Evolutionary conservation across 2,329 filamentous ascomycete species (phyloP).

Genomic region (Pseudogymnoascus destructans): DNA sequence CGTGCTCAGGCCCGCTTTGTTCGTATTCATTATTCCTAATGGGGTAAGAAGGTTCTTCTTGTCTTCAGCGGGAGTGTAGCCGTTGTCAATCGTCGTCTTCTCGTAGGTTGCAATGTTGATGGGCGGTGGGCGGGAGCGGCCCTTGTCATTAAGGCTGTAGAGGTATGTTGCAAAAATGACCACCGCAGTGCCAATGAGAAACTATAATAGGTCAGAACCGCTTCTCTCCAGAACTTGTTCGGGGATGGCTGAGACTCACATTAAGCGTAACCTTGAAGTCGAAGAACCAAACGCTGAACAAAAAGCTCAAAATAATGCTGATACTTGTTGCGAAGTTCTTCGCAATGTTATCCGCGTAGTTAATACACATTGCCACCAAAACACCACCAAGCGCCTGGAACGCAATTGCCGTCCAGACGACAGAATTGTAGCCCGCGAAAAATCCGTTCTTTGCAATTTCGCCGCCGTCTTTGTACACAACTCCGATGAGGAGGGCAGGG

Average conservation of each 20-base stretch:
- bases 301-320: slow-evolving; percentile 75
- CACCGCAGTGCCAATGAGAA: slow-evolving; percentile 63
- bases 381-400: slow-evolving; percentile 78
- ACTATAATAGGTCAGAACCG: slow-evolving; percentile 38
- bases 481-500: slow-evolving; percentile 73
- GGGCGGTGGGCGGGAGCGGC: slow-evolving; percentile 46
- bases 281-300: slow-evolving; percentile 79
- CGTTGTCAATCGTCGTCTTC: slow-evolving; percentile 37
- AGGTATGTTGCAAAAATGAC: slow-evolving; percentile 76
- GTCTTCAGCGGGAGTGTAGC: slow-evolving; percentile 21
- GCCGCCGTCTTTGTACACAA: slow-evolving; percentile 75
- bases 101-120: slow-evolving; percentile 63
- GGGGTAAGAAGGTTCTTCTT: slow-evolving; percentile 5
- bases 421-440: slow-evolving; percentile 86
- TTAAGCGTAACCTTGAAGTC: slow-evolving; percentile 59
- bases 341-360: slow-evolving; percentile 76
- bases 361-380: slow-evolving; percentile 68
- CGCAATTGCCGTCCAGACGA: slow-evolving; percentile 75
- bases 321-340: slow-evolving; percentile 92
- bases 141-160: slow-evolving; percentile 57
- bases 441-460: slow-evolving; percentile 76
- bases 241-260: slow-evolving; percentile 38
- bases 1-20: slow-evolving; percentile 37
- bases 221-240: background rate
- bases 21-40: slow-evolving; percentile 22